Conservation (phyloP, 1,284 basidiomycete genomes). For the Ustilago bromivora region DNA sequence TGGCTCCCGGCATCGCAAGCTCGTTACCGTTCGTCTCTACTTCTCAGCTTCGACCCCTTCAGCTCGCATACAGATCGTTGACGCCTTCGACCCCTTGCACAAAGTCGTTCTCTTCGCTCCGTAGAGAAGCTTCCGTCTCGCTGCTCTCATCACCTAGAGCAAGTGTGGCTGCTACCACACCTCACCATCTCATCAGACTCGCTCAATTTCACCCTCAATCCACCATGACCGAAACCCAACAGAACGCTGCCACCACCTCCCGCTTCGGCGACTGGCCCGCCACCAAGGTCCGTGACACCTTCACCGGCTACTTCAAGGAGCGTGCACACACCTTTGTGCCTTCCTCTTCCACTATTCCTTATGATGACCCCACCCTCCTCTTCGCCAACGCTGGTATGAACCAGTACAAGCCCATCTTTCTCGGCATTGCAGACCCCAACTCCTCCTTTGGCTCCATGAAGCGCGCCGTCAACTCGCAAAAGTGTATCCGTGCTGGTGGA, state of each 20-base stretch:
- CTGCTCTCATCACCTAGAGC: neutral
- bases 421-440: slow-evolving; percentile 93
- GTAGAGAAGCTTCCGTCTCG: slow-evolving; percentile 5
- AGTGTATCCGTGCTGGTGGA: slow-evolving; percentile 96
- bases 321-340: slow-evolving; percentile 87
- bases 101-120: neutral
- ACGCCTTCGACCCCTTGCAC: neutral
- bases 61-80: slow-evolving; percentile 12
- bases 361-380: slow-evolving; percentile 88
- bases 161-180: neutral
- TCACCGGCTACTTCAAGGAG: slow-evolving; percentile 83
- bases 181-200: neutral
- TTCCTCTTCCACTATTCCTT: slow-evolving; percentile 94
- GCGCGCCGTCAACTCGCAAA: slow-evolving; percentile 95
- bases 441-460: slow-evolving; percentile 88
- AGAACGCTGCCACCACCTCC: slow-evolving; percentile 56
- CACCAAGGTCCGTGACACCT: slow-evolving; percentile 78
- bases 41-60: slow-evolving; percentile 7
- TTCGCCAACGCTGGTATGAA: slow-evolving; percentile 87
- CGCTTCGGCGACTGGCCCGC: slow-evolving; percentile 77
- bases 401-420: slow-evolving; percentile 90
- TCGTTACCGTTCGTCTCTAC: slow-evolving; percentile 16
- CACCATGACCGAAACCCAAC: slow-evolving; percentile 34
- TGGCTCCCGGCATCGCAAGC: slow-evolving; percentile 29
- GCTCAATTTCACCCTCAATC: slow-evolving; percentile 2